Conservation (phyloP, 2,329 filamentous ascomycete species). For the Biscogniauxia marginata region DNA sequence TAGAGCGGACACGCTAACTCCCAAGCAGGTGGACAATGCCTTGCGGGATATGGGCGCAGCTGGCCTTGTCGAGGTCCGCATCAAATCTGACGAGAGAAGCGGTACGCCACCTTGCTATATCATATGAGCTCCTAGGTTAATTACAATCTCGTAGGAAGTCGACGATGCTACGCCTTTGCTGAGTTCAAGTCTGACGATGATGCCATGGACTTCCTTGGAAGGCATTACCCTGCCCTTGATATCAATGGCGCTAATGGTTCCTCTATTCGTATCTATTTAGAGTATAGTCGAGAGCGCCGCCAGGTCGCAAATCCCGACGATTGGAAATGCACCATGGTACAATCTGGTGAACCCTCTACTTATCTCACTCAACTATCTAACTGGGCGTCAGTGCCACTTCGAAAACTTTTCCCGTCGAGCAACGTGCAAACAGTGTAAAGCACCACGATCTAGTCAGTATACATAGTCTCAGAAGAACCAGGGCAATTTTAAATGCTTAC, state of each 20-base stretch:
- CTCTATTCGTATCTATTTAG: constrained; percentile 35
- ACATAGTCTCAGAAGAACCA: background rate
- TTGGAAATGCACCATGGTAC: constrained; percentile 41
- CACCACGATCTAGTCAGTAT: constrained; percentile 32
- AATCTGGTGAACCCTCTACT: background rate
- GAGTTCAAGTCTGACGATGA: constrained; percentile 41
- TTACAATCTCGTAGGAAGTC: constrained; percentile 17
- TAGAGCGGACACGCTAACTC: background rate
- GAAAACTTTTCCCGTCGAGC: constrained; percentile 35
- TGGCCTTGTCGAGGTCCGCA: constrained; percentile 32
- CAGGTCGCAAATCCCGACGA: constrained; percentile 35
- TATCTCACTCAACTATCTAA: constrained; percentile 6
- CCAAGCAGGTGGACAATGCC: constrained; percentile 28
- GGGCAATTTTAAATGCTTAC: constrained; percentile 3
- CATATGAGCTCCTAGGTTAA: background rate
- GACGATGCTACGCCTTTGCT: constrained; percentile 38
- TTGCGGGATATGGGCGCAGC: constrained; percentile 31
- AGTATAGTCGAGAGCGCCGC: constrained; percentile 36
- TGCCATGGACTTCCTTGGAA: constrained; percentile 39
- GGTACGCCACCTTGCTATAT: constrained; percentile 16
- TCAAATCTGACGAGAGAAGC: constrained; percentile 32
- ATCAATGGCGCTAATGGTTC: constrained; percentile 33
- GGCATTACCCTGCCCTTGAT: constrained; percentile 36
- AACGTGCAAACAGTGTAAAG: constrained; percentile 37
- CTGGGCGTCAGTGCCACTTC: constrained; percentile 30